Evolutionary conservation across 768 basidiomycete genomes (phyloP), one percentile per base, ranked within the genome.

Genomic region (Suillus variegatus): DNA sequence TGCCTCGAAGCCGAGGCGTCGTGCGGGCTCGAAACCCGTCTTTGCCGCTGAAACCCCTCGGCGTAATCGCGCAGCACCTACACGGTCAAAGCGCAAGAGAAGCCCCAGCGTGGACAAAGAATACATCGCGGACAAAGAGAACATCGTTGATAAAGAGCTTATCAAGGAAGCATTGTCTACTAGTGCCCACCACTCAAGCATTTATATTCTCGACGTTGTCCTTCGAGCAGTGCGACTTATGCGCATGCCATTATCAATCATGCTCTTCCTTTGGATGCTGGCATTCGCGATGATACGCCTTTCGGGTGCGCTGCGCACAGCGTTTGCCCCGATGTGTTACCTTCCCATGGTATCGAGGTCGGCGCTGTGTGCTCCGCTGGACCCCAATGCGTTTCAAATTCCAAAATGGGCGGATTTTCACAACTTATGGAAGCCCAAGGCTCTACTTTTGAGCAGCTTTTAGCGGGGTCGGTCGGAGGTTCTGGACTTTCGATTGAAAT

Each of bases 401-500:
- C 80, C 83, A 2, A 71, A 75, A 62, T 83, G 82, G 81, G 85
- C 88, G 0, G 86, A 92, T 73, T 93, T 87, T 73, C 87, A 1
- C 77, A 77, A 51, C 81, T 93, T 18, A 77, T 87, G 41, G 80
- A 88, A 16, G 80, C 87, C 5, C 88, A 93, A 67, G 84, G 82
- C 65, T 78, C 83, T 51, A 84, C 84, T 2, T 87, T 93, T 64
- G 88, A 87, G 62, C 80, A 90, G 67, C 75, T 93, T 20, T 73
- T 89, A 32, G 86, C 85, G 57, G 85, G 87, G 55, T 80, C 87
- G 0, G 80, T 83, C 0, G 86, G 88, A 2, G 84, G 86, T 0
- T 85, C 88, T 0, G 81, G 81, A 6, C 73, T 94, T 44, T 85
- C 89, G 6, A 72, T 91, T 52, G 85, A 91, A 63, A 84, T 94